Conservation (phyloP, 345 rosid genomes). For the Dovyalis caffra region DNA sequence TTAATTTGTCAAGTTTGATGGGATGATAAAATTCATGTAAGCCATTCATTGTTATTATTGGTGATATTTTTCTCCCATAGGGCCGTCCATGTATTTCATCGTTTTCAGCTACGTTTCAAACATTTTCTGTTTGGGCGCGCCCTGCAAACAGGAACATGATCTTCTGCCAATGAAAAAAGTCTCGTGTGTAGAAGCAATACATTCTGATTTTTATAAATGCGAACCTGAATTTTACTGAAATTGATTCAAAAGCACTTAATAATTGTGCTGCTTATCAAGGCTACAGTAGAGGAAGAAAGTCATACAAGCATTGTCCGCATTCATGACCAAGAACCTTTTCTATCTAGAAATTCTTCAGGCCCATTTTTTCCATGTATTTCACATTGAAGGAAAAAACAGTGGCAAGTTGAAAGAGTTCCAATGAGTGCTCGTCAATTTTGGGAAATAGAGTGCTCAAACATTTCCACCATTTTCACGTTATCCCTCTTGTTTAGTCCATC, state of each 20-base stretch:
- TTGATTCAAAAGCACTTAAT: neutral
- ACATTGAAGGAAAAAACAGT: neutral
- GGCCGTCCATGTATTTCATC: neutral
- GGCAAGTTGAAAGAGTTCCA: neutral
- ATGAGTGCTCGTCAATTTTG: neutral
- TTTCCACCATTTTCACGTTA: neutral
- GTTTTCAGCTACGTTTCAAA: neutral
- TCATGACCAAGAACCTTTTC: neutral
- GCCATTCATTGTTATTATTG: neutral
- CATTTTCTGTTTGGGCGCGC: neutral
- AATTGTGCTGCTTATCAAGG: neutral
- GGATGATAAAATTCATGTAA: neutral
- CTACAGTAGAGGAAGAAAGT: neutral
- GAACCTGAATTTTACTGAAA: neutral
- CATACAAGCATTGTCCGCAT: neutral
- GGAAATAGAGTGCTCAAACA: neutral
- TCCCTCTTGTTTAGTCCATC: neutral
- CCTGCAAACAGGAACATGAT: neutral
- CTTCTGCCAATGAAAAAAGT: neutral
- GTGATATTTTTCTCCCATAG: neutral
- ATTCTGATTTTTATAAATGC: neutral
- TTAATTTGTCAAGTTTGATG: neutral
- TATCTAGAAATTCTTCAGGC: neutral
- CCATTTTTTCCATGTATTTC: neutral
- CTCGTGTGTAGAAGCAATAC: neutral